Base-by-base conservation (phyloP, 2,329 filamentous ascomycete species). In the Escovopsis weberi region DNA sequence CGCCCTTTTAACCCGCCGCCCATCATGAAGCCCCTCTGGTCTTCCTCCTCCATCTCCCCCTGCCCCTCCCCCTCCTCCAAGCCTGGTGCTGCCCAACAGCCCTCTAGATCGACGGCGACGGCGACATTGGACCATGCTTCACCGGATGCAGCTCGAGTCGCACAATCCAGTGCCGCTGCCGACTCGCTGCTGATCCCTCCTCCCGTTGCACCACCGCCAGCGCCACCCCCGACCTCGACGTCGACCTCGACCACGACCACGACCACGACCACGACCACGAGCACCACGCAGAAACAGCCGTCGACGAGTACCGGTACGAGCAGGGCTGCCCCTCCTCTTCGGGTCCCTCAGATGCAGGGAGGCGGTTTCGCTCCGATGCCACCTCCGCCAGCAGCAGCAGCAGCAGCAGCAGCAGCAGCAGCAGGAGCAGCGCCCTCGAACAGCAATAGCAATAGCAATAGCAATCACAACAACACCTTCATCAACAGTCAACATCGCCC, bases 151-250 rank as follows among this genome's bases (percentile, higher is more conserved):
- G 35, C 18, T 33, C 40, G 41, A 37, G 48, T 51, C 26, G 49
- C 50, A 19, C 44, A 53, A 12, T 49, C 57, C 45, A 55, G 61
- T 40, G 50, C 60, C 37, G 59, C 59, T 39, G 53, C 62, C 36
- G 59, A 59, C 33, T 53, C 59, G 43, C 49, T 58, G 33, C 57
- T 65, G 37, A 62, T 62, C 46, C 58, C 59, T 37, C 59, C 40
- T 4, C 58, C 43, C n/a, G 53, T 56, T 40, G 53, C 56, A 39
- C 54, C 56, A 40, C 51, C 55, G 39, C 58, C 55, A 37, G 53
- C 55, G 39, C 58, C 55, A 37, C 53, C 54, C 28, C 47, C 51
- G 53, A 45, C 55, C 52, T 46, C 43, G 23, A 15, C 35, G 8
- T 12, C 41, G 28, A 42, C 15, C 35, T 10, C 18, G 18, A 32